Evolutionary conservation across 176 grass and related monocot genomes (phyloP).

Genomic region (Triticum urartu): DNA sequence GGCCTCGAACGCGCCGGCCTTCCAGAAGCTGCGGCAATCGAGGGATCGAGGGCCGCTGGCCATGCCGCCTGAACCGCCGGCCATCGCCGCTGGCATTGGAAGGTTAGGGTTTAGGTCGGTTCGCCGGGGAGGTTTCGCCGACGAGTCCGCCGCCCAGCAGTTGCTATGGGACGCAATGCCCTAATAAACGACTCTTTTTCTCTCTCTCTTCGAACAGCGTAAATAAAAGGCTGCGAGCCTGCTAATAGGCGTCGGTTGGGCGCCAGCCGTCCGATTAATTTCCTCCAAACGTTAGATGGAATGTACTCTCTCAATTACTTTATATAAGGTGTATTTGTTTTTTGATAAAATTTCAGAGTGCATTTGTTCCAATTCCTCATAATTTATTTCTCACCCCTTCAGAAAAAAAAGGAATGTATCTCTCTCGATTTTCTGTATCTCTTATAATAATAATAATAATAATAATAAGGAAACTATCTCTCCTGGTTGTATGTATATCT

Average conservation of each 20-base stretch:
- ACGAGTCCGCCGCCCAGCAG: not conserved
- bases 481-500: no score
- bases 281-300: not conserved
- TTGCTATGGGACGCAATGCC: not conserved
- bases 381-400: no score
- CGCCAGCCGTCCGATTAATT: not conserved
- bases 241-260: not conserved
- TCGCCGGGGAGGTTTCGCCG: not conserved
- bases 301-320: no score
- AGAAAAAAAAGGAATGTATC: no score
- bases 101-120: not conserved
- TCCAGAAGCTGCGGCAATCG: conserved; percentile 88
- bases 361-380: no score
- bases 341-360: no score
- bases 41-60: conserved; percentile 21
- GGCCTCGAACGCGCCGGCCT: conserved; percentile 52
- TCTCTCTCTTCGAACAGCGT: not conserved
- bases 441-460: no score
- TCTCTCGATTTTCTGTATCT: no score
- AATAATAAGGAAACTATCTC: no score
- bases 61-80: not conserved
- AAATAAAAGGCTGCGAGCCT: not conserved
- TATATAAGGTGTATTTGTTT: no score
- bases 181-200: not conserved
- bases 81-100: conserved; percentile 30